phyloP scores from a whole-genome alignment of 345 rosid species.

The Fremontodendron californicum region DNA sequence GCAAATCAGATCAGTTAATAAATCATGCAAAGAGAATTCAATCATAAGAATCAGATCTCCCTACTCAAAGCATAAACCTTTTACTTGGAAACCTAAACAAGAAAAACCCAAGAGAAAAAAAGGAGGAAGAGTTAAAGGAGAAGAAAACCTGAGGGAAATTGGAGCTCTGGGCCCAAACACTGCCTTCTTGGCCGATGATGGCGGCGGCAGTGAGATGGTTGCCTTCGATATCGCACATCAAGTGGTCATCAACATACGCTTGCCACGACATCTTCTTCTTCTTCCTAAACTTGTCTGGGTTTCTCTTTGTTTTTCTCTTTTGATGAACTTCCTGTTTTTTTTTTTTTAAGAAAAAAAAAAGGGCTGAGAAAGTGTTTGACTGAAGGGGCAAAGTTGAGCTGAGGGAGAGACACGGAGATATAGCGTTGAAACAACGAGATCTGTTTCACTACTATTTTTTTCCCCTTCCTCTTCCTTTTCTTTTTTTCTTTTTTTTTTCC shows the following conservation, averaged over 20 bases:
- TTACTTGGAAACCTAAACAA: background rate
- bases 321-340: background rate
- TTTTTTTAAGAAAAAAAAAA: background rate
- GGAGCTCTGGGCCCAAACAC: slow-evolving; percentile 19
- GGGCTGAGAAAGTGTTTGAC: background rate
- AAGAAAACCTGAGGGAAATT: background rate
- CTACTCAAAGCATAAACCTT: background rate
- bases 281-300: background rate
- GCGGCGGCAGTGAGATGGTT: slow-evolving; percentile 18
- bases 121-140: slow-evolving; percentile 15
- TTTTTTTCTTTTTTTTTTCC: too few species aligned
- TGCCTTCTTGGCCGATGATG: slow-evolving; percentile 20
- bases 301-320: background rate
- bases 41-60: background rate
- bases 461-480: background rate
- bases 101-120: background rate
- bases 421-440: slow-evolving; percentile 30
- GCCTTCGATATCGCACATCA: slow-evolving; percentile 20
- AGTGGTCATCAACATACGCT: slow-evolving; percentile 15
- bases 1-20: slow-evolving; percentile 1
- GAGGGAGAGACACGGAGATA: slow-evolving; percentile 2
- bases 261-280: slow-evolving; percentile 21
- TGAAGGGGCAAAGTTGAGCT: background rate
- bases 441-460: background rate
- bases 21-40: slow-evolving; percentile 1